Base-by-base conservation (phyloP, 2,329 filamentous ascomycete genomes). In the Pseudogymnoascus sp. region DNA sequence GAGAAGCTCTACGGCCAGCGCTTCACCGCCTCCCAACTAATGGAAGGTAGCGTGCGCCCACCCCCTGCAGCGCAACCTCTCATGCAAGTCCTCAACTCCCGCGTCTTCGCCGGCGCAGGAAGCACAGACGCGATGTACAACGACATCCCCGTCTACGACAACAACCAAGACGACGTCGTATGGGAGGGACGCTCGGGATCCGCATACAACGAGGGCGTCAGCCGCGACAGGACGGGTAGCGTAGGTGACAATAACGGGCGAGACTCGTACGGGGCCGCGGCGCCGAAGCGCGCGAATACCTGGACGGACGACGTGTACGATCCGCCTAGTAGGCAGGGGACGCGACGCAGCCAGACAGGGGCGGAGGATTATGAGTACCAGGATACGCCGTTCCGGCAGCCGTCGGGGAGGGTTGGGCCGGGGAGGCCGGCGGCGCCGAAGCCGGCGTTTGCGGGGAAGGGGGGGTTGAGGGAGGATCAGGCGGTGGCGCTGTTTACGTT, bases 401-500 rank as follows among this genome's bases (percentile, higher is more conserved):
- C 68, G 16, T 38, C 18, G n/a, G 47, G 1, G 75, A 77, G 47
- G 77, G 18, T 76, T 4, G 89, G 85, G 18, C 92, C 93, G 0
- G 86, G 84, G 28, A 82, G 92, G 70, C 93, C 94, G 0, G 86
- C 89, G 4, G 92, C 92, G 5, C 92, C 93, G 0, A 97, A 97
- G 76, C 94, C 93, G 0, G 86, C 90, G 61, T 96, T 96, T 71
- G 79, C 76, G 11, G 80, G 79, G 69, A 85, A 85, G 75, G 79
- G 78, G 0, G 66, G 78, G 65, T 72, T 86, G 65, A 83, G 81
- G 73, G 81, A 83, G 68, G 92, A 97, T 69, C 91, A 97, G 76
- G 94, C 92, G 0, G 81, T 97, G 18, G 94, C 94, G 2, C 80
- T 97, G 66, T 97, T 90, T 76, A 96, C 90, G 1, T 99, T 99